phyloP scores from a whole-genome alignment of 2,329 filamentous ascomycete species.

The Cladosporium sphaerospermum region DNA sequence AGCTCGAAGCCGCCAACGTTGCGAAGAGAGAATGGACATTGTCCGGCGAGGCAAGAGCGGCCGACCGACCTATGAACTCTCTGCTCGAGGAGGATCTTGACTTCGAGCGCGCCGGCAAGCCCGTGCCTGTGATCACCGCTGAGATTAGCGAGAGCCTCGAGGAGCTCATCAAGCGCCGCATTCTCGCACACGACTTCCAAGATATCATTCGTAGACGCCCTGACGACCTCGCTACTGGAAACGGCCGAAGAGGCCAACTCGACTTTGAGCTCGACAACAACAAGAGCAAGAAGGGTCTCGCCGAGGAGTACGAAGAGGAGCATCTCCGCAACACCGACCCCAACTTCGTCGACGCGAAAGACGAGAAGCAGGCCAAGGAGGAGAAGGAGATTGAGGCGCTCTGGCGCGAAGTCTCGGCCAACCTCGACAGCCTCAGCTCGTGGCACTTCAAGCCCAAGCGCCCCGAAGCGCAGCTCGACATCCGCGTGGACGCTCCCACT shows the following conservation, averaged over 20 bases:
- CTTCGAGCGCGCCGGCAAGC: conserved; percentile 92
- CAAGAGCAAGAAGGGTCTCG: conserved; percentile 80
- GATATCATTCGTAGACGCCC: conserved; percentile 79
- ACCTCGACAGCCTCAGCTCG: conserved; percentile 82
- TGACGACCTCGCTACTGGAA: conserved; percentile 59
- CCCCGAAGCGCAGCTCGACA: conserved; percentile 70
- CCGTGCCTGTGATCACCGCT: conserved; percentile 85
- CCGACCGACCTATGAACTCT: conserved; percentile 80
- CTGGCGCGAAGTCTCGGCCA: conserved; percentile 74
- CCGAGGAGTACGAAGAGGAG: conserved; percentile 91
- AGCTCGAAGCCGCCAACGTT: conserved; percentile 81
- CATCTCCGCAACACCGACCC: conserved; percentile 74
- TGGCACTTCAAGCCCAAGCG: conserved; percentile 95
- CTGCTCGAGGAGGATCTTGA: conserved; percentile 91
- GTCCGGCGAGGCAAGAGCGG: conserved; percentile 76
- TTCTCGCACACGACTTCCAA: conserved; percentile 84
- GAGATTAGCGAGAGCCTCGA: conserved; percentile 90
- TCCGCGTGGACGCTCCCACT: conserved; percentile 85
- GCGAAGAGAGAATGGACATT: conserved; percentile 88
- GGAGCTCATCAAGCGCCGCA: conserved; percentile 86
- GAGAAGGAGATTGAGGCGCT: conserved; percentile 75
- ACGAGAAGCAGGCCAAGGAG: conserved; percentile 68
- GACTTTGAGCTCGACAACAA: conserved; percentile 73
- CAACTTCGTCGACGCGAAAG: conserved; percentile 70
- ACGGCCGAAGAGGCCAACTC: conserved; percentile 59